Evolutionary conservation across 2,329 filamentous ascomycete genomes (phyloP).

Genomic region (Penicillium aurantiogriseum): DNA sequence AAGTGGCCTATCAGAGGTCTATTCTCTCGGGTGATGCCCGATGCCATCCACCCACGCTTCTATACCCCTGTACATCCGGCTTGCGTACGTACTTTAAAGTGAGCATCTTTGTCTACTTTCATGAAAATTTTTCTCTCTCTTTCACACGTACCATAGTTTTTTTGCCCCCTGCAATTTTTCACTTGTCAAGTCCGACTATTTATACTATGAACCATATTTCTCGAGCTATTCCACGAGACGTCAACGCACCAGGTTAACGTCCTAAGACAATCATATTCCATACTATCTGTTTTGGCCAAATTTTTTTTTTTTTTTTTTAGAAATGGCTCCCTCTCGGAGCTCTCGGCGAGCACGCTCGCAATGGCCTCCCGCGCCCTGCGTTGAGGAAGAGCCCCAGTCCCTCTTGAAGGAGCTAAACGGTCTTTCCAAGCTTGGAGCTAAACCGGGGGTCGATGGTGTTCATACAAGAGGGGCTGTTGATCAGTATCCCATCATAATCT

Average conservation of each 20-base stretch:
- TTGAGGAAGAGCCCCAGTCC: conserved; percentile 46
- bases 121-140: conserved; percentile 11
- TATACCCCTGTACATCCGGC: conserved; percentile 17
- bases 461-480: conserved; percentile 42
- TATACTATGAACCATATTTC: conserved; percentile 23
- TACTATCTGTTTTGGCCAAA: conserved; percentile 13
- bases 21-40: conserved; percentile 23
- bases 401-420: conserved; percentile 43
- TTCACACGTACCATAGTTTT: conserved; percentile 3
- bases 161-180: background rate
- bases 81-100: conserved; percentile 13
- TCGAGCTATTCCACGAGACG: conserved; percentile 13
- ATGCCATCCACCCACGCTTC: conserved; percentile 21
- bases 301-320: background rate
- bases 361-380: conserved; percentile 46
- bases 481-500: conserved; percentile 46
- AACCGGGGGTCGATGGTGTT: conserved; percentile 34
- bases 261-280: background rate
- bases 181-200: conserved; percentile 8
- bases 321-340: conserved; percentile 25
- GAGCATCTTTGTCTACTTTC: conserved; percentile 19
- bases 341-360: conserved; percentile 24
- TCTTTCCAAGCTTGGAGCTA: conserved; percentile 30
- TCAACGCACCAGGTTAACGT: conserved; percentile 25
- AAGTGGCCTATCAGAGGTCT: conserved; percentile 22